phyloP scores from a whole-genome alignment of 139 green algal species.

The Tetradesmus obliquus region DNA sequence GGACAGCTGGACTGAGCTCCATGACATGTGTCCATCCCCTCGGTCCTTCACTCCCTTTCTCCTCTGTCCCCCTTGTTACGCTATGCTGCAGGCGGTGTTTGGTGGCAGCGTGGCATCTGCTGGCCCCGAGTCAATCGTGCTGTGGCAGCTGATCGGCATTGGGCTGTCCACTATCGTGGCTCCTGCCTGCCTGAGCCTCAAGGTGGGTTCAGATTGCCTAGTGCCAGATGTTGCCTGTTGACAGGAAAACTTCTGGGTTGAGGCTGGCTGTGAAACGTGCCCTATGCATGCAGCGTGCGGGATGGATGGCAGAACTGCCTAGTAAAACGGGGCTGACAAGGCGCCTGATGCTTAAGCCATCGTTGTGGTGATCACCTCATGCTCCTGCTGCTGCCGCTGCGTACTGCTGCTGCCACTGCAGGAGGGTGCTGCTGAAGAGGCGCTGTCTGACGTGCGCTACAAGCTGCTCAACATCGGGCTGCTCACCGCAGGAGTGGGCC shows the following conservation, averaged over 20 bases:
- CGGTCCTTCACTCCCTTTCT: too few relatives aligned
- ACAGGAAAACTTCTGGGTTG: too few relatives aligned
- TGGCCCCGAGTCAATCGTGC: background rate
- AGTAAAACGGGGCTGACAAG: background rate
- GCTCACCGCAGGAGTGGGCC: background rate
- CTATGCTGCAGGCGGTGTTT: slow-evolving; percentile 17
- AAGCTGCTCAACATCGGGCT: slow-evolving; percentile 30
- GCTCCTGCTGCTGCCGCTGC: background rate
- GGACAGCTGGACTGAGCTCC: too few relatives aligned
- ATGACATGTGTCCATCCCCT: too few relatives aligned
- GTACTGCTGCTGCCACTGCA: background rate
- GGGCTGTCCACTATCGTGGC: slow-evolving; percentile 10
- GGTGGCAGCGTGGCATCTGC: background rate
- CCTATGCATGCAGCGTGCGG: background rate
- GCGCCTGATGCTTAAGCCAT: background rate
- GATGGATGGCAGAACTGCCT: background rate
- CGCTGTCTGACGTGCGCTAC: background rate
- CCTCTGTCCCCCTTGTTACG: background rate
- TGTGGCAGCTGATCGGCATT: slow-evolving; percentile 29
- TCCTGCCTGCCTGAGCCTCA: slow-evolving; percentile 4
- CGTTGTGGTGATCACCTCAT: background rate
- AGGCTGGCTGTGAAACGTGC: background rate
- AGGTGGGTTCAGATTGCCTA: background rate
- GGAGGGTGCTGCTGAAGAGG: slow-evolving; percentile 13
- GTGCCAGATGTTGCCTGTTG: too few relatives aligned